phyloP scores from a whole-genome alignment of 2,329 filamentous ascomycete species.

The Helotiales sp. region DNA sequence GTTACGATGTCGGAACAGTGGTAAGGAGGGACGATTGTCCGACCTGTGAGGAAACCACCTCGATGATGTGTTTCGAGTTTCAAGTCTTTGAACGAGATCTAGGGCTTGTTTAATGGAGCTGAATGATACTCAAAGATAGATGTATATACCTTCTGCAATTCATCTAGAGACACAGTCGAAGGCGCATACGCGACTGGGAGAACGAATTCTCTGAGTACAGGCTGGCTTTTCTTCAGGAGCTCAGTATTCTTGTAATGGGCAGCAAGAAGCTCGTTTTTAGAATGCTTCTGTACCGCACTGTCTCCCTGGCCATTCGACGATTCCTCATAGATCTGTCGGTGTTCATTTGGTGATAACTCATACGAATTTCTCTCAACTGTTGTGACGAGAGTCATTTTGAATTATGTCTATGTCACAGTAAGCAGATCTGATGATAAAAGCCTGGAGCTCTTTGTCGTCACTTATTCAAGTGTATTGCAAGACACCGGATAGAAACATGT shows the following conservation, averaged over 20 bases:
- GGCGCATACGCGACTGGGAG: background rate
- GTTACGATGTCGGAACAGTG: conserved; percentile 21
- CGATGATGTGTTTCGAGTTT: conserved; percentile 30
- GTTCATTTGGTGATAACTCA: conserved; percentile 20
- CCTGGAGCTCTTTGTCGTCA: background rate
- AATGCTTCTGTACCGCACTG: conserved; percentile 5
- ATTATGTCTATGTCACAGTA: background rate
- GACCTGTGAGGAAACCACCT: conserved; percentile 28
- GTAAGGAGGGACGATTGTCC: conserved; percentile 28
- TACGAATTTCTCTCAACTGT: conserved; percentile 18
- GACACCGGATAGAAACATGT: no score
- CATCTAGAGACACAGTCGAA: background rate
- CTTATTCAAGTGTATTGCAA: background rate
- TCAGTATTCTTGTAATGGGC: conserved; percentile 19
- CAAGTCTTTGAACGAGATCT: conserved; percentile 29
- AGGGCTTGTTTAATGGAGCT: background rate
- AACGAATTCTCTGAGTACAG: conserved; percentile 10
- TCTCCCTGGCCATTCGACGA: conserved; percentile 12
- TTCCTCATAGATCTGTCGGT: conserved; percentile 14
- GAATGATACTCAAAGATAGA: background rate
- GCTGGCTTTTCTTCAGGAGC: background rate
- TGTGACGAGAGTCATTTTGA: conserved; percentile 15
- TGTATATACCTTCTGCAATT: background rate
- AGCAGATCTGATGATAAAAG: background rate
- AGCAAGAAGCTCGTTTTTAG: conserved; percentile 19